Percentiles rank a stretch among this genome's conserved stretches.
phyloP scores from a whole-genome alignment of 768 basidiomycete genomes.

The Lactarius pseudohatsudake region DNA sequence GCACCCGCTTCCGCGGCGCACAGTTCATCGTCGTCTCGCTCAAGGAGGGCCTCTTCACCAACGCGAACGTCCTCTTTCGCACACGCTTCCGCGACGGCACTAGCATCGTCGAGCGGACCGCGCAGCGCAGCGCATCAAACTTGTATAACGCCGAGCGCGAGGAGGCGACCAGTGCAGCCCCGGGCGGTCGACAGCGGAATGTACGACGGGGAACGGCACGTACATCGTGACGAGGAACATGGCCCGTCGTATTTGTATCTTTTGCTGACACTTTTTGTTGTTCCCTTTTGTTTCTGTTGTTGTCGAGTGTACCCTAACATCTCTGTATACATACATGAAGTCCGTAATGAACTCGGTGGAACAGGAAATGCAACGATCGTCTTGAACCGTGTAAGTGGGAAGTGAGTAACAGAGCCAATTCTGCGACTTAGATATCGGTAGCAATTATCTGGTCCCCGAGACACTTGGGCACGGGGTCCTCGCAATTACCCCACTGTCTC shows the following conservation, averaged over 20 bases:
- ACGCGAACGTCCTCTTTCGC: slow-evolving; percentile 94
- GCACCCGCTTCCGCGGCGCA: slow-evolving; percentile 93
- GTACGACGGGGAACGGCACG: slow-evolving; percentile 13
- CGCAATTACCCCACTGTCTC: neutral
- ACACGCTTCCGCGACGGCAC: slow-evolving; percentile 95
- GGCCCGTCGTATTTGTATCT: neutral
- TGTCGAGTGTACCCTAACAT: neutral
- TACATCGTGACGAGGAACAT: neutral
- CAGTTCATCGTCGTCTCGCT: slow-evolving; percentile 98
- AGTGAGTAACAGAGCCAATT: neutral
- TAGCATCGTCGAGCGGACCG: slow-evolving; percentile 81
- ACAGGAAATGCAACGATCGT: neutral
- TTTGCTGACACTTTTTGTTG: neutral
- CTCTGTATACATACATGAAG: neutral
- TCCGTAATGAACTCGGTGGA: neutral
- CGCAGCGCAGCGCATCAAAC: slow-evolving; percentile 56
- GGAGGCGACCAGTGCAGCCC: neutral
- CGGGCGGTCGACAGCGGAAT: neutral
- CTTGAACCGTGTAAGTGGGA: neutral
- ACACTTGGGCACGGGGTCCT: neutral
- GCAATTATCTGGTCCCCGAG: neutral
- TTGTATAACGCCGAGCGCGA: slow-evolving; percentile 35
- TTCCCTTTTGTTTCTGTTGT: neutral
- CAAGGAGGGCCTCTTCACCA: slow-evolving; percentile 96
- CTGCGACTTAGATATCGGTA: neutral